Evolutionary conservation across 176 grass and related monocot species (phyloP).

Genomic region (Zoysia pacifica): DNA sequence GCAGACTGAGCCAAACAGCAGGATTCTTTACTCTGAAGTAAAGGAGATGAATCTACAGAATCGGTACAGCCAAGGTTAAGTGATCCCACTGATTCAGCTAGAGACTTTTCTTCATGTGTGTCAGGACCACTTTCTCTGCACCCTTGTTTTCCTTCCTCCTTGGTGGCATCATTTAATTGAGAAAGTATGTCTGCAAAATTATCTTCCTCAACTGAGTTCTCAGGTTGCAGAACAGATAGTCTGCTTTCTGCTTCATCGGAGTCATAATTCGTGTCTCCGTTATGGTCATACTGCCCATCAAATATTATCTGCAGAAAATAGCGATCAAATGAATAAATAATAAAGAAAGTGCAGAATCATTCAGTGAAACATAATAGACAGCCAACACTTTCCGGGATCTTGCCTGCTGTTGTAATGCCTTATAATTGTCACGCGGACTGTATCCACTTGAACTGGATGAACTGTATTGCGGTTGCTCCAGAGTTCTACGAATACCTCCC

Average conservation of each 20-base stretch:
- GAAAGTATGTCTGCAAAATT: conserved; percentile 10
- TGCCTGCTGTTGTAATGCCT: conserved; percentile 47
- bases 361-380: background rate
- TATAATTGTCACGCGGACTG: conserved; percentile 38
- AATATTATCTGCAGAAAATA: conserved; percentile 46
- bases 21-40: conserved; percentile 24
- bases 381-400: conserved; percentile 26
- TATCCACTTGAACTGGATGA: conserved; percentile 64
- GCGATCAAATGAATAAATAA: conserved; percentile 18
- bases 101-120: conserved; percentile 45
- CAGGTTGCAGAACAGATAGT: conserved; percentile 42
- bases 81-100: conserved; percentile 51
- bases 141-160: conserved; percentile 41
- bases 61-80: conserved; percentile 28
- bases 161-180: conserved; percentile 20
- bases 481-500: conserved; percentile 68
- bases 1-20: conserved; percentile 8
- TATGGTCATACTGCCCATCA: conserved; percentile 36
- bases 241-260: conserved; percentile 93
- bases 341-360: conserved; percentile 10
- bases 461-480: conserved; percentile 72
- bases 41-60: conserved; percentile 36
- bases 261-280: conserved; percentile 54
- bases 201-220: conserved; percentile 41
- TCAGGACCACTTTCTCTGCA: conserved; percentile 41